Evolutionary conservation across 768 basidiomycete species (phyloP).

Genomic region (Pleurotus djamor): DNA sequence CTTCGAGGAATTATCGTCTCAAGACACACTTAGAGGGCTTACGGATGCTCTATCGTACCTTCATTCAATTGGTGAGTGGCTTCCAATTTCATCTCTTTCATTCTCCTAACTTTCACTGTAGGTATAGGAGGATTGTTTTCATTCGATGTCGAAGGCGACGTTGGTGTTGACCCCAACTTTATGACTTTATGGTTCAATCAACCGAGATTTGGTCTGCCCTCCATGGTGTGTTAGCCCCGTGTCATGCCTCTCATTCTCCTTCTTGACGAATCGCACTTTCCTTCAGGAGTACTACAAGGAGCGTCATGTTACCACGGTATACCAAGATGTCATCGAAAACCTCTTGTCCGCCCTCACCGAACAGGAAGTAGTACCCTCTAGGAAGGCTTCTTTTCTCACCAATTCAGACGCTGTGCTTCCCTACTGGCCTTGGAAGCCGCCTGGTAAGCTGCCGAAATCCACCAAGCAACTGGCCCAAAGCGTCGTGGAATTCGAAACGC

Average conservation of each 20-base stretch:
- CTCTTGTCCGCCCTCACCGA: conserved; percentile 59
- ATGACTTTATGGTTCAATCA: conserved; percentile 90
- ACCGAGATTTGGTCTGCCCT: conserved; percentile 76
- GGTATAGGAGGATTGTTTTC: conserved; percentile 77
- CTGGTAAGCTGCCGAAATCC: conserved; percentile 48
- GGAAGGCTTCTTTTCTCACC: conserved; percentile 15
- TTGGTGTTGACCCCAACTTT: conserved; percentile 78
- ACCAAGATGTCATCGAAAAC: conserved; percentile 64
- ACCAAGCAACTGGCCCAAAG: conserved; percentile 64
- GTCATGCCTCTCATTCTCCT: conserved; percentile 6
- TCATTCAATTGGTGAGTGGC: conserved; percentile 73
- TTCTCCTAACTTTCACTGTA: conserved; percentile 20
- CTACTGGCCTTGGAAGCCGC: conserved; percentile 74
- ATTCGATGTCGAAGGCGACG: conserved; percentile 88
- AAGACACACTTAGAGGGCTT: conserved; percentile 46
- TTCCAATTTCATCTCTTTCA: conserved; percentile 1
- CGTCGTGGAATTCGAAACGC: conserved; percentile 76
- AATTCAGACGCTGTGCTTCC: conserved; percentile 39
- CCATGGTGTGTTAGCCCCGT: conserved; percentile 55
- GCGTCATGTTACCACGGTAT: conserved; percentile 61
- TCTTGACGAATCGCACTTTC: neutral
- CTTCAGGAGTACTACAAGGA: conserved; percentile 89
- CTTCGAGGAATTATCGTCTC: conserved; percentile 11
- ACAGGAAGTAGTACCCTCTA: conserved; percentile 28
- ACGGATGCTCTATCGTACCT: conserved; percentile 84